phyloP scores from a whole-genome alignment of 1,139 yeast genomes.

The Candida sp. region DNA sequence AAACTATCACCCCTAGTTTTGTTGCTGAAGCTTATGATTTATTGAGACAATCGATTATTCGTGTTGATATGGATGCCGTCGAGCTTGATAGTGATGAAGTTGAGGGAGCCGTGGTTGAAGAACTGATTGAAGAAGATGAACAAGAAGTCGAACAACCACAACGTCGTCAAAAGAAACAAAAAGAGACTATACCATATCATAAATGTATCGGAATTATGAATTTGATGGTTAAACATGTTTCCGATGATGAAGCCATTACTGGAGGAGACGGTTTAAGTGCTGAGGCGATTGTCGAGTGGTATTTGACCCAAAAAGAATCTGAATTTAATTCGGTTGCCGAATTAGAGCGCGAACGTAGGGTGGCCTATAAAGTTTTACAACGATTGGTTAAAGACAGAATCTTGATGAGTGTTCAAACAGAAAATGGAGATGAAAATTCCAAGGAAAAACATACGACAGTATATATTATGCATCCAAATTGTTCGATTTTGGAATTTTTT shows the following conservation, averaged over 20 bases:
- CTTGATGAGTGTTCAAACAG: slow-evolving; percentile 73
- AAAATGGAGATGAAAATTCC: slow-evolving; percentile 29
- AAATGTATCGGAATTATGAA: slow-evolving; percentile 85
- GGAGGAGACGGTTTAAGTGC: slow-evolving; percentile 71
- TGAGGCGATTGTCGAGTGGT: slow-evolving; percentile 73
- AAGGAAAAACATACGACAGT: slow-evolving; percentile 24
- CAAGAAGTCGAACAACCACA: slow-evolving; percentile 4
- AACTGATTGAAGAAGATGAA: slow-evolving; percentile 10
- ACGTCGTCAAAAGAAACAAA: slow-evolving; percentile 7
- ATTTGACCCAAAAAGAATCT: slow-evolving; percentile 72
- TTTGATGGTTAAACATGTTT: slow-evolving; percentile 66
- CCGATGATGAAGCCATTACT: slow-evolving; percentile 45
- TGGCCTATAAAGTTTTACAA: slow-evolving; percentile 78
- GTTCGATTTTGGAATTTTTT: slow-evolving; percentile 66
- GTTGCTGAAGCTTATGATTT: slow-evolving; percentile 94
- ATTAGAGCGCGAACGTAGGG: slow-evolving; percentile 64
- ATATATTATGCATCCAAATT: slow-evolving; percentile 88
- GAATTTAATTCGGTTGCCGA: slow-evolving; percentile 69
- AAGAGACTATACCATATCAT: slow-evolving; percentile 70
- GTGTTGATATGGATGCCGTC: slow-evolving; percentile 93
- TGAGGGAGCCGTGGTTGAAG: slow-evolving; percentile 7
- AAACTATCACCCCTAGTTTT: slow-evolving; percentile 79
- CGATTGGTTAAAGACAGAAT: slow-evolving; percentile 84
- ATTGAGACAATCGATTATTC: slow-evolving; percentile 85
- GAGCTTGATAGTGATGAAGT: slow-evolving; percentile 47